Percentiles rank a stretch among this genome's conserved stretches.
phyloP scores from a whole-genome alignment of 1,284 basidiomycete genomes.

The Cutaneotrichosporon arboriforme region DNA sequence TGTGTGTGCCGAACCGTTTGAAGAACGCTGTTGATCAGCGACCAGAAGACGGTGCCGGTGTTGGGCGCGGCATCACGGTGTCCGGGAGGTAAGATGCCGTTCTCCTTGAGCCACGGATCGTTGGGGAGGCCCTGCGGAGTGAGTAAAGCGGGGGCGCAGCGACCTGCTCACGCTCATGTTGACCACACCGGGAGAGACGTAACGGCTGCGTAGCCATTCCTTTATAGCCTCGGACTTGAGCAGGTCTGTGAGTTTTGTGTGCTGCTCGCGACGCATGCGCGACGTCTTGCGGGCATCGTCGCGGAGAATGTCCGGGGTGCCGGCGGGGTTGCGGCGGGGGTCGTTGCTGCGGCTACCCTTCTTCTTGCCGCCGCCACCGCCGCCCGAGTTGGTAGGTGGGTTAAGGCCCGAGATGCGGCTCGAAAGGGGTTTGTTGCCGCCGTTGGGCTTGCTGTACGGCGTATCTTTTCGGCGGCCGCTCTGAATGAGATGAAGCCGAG shows the following conservation, averaged over 20 bases:
- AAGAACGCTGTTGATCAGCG: slow-evolving; percentile 33
- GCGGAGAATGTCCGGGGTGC: slow-evolving; percentile 22
- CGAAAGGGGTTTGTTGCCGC: slow-evolving; percentile 10
- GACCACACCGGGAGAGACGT: slow-evolving; percentile 34
- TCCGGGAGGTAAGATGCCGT: slow-evolving; percentile 41
- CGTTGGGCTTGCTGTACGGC: slow-evolving; percentile 18
- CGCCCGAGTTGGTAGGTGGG: neutral
- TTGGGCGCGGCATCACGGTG: slow-evolving; percentile 34
- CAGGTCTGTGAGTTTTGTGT: slow-evolving; percentile 32
- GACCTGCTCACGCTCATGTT: slow-evolving; percentile 28
- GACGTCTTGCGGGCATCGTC: slow-evolving; percentile 11
- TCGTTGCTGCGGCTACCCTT: slow-evolving; percentile 11
- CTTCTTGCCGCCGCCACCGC: neutral
- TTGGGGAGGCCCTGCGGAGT: slow-evolving; percentile 27
- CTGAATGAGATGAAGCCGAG: slow-evolving; percentile 12
- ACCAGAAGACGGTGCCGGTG: slow-evolving; percentile 41
- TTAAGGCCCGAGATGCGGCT: slow-evolving; percentile 14
- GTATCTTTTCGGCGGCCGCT: slow-evolving; percentile 20
- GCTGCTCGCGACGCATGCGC: slow-evolving; percentile 19
- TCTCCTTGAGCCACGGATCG: slow-evolving; percentile 38
- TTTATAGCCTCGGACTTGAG: slow-evolving; percentile 38
- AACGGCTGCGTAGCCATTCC: slow-evolving; percentile 36
- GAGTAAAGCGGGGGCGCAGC: neutral
- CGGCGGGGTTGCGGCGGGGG: slow-evolving; percentile 19
- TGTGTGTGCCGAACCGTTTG: slow-evolving; percentile 26